These are phyloP conservation scores for Calonectria pteridis DNA, from an alignment of 2,329 filamentous ascomycete species.

Conservation along the genomic window DNA sequence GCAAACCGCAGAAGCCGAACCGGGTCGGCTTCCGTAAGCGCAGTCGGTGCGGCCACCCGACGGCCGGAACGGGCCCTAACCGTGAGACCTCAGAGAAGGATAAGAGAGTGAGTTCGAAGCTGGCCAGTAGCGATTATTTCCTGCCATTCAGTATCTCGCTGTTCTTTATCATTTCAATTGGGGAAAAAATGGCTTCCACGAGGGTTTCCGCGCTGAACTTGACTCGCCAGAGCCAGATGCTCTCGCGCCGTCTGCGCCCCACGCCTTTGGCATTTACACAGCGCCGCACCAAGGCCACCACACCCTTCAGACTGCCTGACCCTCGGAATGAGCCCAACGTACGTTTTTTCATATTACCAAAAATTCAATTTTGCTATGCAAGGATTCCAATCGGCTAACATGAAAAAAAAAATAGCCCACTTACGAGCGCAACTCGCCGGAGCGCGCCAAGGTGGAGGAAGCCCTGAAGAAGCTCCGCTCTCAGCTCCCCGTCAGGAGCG, in stretches of 20 bases:
- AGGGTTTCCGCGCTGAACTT: constrained; percentile 24
- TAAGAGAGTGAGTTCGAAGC: constrained; percentile 35
- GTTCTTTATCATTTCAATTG: constrained; percentile 20
- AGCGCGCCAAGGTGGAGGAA: constrained; percentile 47
- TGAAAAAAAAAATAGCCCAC: constrained; percentile 38
- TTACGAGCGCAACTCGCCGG: constrained; percentile 47
- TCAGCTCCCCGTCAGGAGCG: constrained; percentile 47
- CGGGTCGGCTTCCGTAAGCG: constrained; percentile 24
- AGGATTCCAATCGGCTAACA: not conserved
- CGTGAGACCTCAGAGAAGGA: constrained; percentile 22
- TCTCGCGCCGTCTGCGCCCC: constrained; percentile 30
- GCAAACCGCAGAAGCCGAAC: not conserved
- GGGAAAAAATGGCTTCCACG: constrained; percentile 36
- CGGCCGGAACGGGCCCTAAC: constrained; percentile 11
- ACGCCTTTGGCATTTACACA: constrained; percentile 32
- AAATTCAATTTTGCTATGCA: not conserved
- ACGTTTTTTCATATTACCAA: constrained; percentile 7
- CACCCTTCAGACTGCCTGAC: constrained; percentile 48
- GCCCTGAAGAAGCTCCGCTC: constrained; percentile 47
- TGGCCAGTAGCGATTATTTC: not conserved
- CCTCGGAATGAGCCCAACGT: constrained; percentile 51
- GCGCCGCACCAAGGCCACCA: constrained; percentile 41
- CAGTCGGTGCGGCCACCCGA: constrained; percentile 23
- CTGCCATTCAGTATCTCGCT: not conserved
- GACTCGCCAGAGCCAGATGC: constrained; percentile 36